Conservation (phyloP, 1,139 yeast species). For the Lodderomyces jiufengensis region DNA sequence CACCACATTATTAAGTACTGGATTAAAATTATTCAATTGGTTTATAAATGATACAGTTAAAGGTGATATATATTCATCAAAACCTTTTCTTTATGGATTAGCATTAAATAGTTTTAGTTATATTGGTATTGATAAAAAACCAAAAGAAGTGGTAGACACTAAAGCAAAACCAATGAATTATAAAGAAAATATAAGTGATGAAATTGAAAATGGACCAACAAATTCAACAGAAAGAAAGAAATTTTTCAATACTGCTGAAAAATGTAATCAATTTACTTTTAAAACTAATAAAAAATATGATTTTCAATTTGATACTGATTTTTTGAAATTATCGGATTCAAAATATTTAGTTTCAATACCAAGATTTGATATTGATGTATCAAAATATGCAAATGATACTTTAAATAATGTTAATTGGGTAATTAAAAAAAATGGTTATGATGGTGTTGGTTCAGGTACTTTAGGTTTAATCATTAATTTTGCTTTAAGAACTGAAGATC, state of each 20-base stretch:
- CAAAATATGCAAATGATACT: slow-evolving; percentile 38
- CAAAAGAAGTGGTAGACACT: slow-evolving; percentile 6
- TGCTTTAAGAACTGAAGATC: slow-evolving; percentile 33
- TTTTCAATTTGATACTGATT: slow-evolving; percentile 39
- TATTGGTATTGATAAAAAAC: slow-evolving; percentile 16
- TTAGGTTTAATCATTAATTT: slow-evolving; percentile 41
- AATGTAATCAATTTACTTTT: slow-evolving; percentile 32
- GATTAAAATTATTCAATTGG: slow-evolving; percentile 55
- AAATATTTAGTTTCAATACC: slow-evolving; percentile 42
- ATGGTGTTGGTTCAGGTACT: slow-evolving; percentile 35
- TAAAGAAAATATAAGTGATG: slow-evolving; percentile 16
- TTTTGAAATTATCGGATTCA: slow-evolving; percentile 40
- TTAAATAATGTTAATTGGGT: slow-evolving; percentile 46
- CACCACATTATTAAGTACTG: slow-evolving; percentile 38
- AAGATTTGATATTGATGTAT: slow-evolving; percentile 41
- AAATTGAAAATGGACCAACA: slow-evolving; percentile 25
- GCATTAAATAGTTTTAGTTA: slow-evolving; percentile 56
- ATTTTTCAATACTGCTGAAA: slow-evolving; percentile 27
- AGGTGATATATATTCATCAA: slow-evolving; percentile 60
- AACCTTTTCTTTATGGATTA: slow-evolving; percentile 61
- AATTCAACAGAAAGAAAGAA: slow-evolving; percentile 31
- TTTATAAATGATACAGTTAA: slow-evolving; percentile 59
- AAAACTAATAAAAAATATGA: slow-evolving; percentile 22
- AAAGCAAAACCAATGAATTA: slow-evolving; percentile 8
- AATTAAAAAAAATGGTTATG: slow-evolving; percentile 36